These are phyloP conservation scores for Ascochyta rabiei DNA, from an alignment of 2,329 filamentous ascomycete species.

Conservation along the genomic window DNA sequence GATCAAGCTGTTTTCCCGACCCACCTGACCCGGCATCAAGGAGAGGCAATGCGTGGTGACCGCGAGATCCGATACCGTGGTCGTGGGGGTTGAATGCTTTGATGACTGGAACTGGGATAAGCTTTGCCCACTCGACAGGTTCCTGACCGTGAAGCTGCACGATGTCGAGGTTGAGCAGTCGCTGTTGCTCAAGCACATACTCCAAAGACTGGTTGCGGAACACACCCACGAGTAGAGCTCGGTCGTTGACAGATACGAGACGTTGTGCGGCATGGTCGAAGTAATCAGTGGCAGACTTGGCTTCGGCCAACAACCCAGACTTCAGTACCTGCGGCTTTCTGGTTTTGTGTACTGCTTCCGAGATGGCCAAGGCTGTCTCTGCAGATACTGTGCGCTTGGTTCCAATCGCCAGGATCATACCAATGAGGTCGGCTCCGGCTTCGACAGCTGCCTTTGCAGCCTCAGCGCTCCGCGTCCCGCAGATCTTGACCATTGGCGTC, in stretches of 20 bases:
- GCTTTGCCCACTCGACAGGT: constrained; percentile 84
- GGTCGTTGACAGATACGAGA: constrained; percentile 58
- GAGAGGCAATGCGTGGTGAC: constrained; percentile 82
- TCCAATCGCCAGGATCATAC: constrained; percentile 87
- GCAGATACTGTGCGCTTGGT: constrained; percentile 79
- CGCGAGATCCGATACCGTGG: constrained; percentile 72
- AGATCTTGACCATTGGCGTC: constrained; percentile 81
- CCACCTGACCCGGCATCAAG: constrained; percentile 86
- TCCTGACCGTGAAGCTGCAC: constrained; percentile 94
- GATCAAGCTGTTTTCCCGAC: constrained; percentile 78
- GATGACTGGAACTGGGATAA: constrained; percentile 93
- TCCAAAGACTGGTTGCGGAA: constrained; percentile 89
- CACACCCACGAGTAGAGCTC: constrained; percentile 86
- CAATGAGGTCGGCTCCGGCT: constrained; percentile 88
- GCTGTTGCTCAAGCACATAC: constrained; percentile 80
- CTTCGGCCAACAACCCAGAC: constrained; percentile 31
- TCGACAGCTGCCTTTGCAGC: constrained; percentile 81
- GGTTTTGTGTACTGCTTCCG: constrained; percentile 71
- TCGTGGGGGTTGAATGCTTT: constrained; percentile 81
- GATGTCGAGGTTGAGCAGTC: constrained; percentile 77
- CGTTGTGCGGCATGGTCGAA: constrained; percentile 65
- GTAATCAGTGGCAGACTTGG: constrained; percentile 65
- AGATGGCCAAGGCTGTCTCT: constrained; percentile 81
- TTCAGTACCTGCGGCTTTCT: constrained; percentile 40
- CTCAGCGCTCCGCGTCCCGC: constrained; percentile 83